Evolutionary conservation across 2,329 filamentous ascomycete species (phyloP).

Genomic region (Helminthosporium solani): DNA sequence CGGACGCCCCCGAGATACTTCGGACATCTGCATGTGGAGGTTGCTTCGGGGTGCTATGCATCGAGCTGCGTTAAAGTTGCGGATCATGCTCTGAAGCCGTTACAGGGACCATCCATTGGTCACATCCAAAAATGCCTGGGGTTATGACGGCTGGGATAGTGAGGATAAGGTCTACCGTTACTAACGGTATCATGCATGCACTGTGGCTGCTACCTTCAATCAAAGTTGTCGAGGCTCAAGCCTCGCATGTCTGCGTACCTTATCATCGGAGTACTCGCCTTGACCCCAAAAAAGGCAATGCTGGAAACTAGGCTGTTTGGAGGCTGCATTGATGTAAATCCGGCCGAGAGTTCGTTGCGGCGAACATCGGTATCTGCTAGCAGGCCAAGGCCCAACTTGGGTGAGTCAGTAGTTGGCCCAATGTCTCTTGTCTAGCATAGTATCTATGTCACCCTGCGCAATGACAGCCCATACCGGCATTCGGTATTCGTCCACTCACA

Average conservation of each 20-base stretch:
- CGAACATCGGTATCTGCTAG: background rate
- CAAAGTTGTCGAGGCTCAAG: background rate
- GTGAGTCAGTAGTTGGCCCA: no score
- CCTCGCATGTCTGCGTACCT: background rate
- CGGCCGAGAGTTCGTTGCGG: background rate
- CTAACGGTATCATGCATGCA: no score
- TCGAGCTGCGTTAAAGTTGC: background rate
- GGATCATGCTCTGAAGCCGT: background rate
- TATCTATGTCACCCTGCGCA: no score
- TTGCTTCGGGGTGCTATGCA: background rate
- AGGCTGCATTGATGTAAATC: background rate
- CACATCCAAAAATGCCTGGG: no score
- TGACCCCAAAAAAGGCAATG: background rate
- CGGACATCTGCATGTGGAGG: background rate
- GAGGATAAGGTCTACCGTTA: no score
- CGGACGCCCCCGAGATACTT: background rate
- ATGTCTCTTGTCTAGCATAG: no score
- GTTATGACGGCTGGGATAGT: no score
- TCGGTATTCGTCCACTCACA: no score
- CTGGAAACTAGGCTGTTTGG: background rate
- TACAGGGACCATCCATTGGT: background rate
- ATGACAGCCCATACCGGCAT: no score
- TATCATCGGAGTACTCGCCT: no score
- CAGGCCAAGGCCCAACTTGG: no score
- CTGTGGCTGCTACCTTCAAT: no score